Conservation (phyloP, 495 filamentous ascomycete species). For the Pseudomonodictys pantanalensis region DNA sequence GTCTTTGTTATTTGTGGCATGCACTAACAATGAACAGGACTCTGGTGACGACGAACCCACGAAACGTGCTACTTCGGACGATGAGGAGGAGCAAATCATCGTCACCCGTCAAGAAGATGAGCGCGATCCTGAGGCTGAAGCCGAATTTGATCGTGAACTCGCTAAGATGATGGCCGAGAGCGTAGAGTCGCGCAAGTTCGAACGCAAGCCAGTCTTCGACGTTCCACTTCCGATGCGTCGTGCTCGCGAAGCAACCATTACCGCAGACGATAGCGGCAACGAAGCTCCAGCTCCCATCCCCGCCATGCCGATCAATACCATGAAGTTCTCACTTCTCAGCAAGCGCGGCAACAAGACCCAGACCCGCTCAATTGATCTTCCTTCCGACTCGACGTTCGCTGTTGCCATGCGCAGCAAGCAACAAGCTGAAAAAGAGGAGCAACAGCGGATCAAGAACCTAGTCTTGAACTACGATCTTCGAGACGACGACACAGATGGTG, state of each 20-base stretch:
- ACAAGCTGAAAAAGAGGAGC: constrained; percentile 90
- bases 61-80: constrained; percentile 64
- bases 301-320: constrained; percentile 52
- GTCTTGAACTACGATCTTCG: constrained; percentile 94
- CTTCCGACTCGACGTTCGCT: constrained; percentile 91
- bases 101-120: constrained; percentile 88
- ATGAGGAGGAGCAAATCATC: constrained; percentile 81
- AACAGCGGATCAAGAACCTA: constrained; percentile 95
- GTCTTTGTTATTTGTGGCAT: not conserved
- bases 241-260: constrained; percentile 55
- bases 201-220: constrained; percentile 90
- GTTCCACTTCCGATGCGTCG: constrained; percentile 86
- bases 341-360: constrained; percentile 96
- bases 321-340: constrained; percentile 94
- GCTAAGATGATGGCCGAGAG: constrained; percentile 99
- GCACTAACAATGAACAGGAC: constrained; percentile 13
- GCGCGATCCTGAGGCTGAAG: constrained; percentile 88
- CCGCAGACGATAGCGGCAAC: constrained; percentile 50
- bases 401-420: constrained; percentile 94
- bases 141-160: constrained; percentile 96
- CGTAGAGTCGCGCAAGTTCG: constrained; percentile 87
- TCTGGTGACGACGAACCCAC: constrained; percentile 37
- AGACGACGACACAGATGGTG: constrained; percentile 73
- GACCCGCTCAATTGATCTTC: constrained; percentile 91
- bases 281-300: constrained; percentile 43